A percentile compares a stretch with the other conserved stretches of the same genome.
phyloP scores from a whole-genome alignment of 441 rosid genomes.

The Populus hybrid region DNA sequence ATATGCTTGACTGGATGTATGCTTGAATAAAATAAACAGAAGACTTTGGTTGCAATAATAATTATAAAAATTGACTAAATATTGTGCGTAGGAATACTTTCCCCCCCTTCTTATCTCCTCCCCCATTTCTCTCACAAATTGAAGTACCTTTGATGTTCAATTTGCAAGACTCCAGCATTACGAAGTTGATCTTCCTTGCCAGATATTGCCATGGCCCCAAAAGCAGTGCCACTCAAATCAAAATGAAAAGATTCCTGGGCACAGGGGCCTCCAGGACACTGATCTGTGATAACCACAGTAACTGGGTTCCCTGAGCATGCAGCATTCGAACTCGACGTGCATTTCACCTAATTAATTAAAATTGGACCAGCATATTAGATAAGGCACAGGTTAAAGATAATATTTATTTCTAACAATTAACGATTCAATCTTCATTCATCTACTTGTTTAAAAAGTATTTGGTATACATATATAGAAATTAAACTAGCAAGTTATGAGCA shows the following conservation, averaged over 20 bases:
- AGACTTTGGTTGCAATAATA: not conserved
- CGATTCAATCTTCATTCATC: not conserved
- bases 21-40: not conserved
- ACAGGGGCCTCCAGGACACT: constrained; percentile 39
- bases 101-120: not conserved
- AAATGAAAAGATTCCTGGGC: constrained; percentile 37
- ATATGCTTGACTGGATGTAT: not conserved
- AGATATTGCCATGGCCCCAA: constrained; percentile 48
- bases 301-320: constrained; percentile 45
- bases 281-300: constrained; percentile 40
- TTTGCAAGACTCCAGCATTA: constrained; percentile 35
- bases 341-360: constrained; percentile 36
- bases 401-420: too few relatives aligned
- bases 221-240: constrained; percentile 48
- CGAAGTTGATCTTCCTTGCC: constrained; percentile 35
- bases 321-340: constrained; percentile 25
- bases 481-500: not conserved
- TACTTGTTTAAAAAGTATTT: not conserved
- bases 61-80: not conserved
- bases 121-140: not conserved
- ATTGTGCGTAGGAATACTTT: not conserved
- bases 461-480: not conserved
- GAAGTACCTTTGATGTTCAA: constrained; percentile 33
- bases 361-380: not conserved
- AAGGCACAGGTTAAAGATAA: not conserved